Conservation (phyloP, 1,284 basidiomycete genomes). For the Chalciporus sp. region DNA sequence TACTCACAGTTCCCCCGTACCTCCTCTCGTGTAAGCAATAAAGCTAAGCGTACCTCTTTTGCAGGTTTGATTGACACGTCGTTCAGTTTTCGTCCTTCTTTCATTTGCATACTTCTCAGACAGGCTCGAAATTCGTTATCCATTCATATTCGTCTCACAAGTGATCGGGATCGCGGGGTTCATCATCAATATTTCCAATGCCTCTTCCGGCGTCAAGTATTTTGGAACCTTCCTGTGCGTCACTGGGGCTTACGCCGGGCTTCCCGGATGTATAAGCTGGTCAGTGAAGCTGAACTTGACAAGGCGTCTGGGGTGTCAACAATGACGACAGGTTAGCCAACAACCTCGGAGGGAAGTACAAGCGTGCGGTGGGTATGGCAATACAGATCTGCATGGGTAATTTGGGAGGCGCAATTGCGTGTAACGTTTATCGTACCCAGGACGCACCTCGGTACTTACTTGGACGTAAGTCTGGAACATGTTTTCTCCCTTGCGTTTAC, state of each 20-base stretch:
- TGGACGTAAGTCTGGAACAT: conserved; percentile 50
- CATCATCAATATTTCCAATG: conserved; percentile 58
- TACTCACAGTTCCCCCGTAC: conserved; percentile 74
- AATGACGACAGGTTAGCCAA: conserved; percentile 42
- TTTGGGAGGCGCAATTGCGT: conserved; percentile 38
- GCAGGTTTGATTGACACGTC: neutral
- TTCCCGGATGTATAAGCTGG: conserved; percentile 71
- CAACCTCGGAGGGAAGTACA: conserved; percentile 51
- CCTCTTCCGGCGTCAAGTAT: conserved; percentile 53
- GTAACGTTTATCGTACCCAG: conserved; percentile 59
- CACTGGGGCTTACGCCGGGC: conserved; percentile 58
- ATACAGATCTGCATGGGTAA: conserved; percentile 48
- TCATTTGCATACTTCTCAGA: conserved; percentile 65
- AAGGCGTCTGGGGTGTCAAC: too few species aligned
- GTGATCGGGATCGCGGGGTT: conserved; percentile 60
- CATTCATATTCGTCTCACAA: conserved; percentile 61
- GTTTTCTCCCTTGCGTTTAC: neutral
- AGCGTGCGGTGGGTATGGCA: conserved; percentile 49
- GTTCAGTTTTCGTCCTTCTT: conserved; percentile 53
- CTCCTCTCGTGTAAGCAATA: conserved; percentile 54
- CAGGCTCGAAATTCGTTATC: conserved; percentile 54
- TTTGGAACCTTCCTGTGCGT: conserved; percentile 70
- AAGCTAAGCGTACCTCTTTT: neutral
- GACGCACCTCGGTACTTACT: conserved; percentile 63
- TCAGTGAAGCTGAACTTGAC: conserved; percentile 23